Percentiles rank a stretch among this genome's conserved stretches.
Evolutionary conservation across 1,284 basidiomycete species (phyloP).

Genomic region (Laetiporus sulphureus): DNA sequence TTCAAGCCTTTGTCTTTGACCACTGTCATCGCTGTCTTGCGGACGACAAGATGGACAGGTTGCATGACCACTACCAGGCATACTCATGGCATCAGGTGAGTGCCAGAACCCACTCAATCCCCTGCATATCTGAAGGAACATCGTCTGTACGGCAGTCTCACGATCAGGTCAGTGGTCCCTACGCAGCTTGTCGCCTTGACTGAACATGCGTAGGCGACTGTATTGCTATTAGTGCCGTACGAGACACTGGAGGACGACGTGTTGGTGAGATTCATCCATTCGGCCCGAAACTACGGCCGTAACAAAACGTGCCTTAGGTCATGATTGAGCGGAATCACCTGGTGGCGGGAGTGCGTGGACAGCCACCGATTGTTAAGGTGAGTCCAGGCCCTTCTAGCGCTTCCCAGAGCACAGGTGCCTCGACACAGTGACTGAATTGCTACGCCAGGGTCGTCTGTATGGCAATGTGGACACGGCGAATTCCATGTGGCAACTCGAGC

Average conservation of each 20-base stretch:
- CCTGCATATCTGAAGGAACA: too few species aligned
- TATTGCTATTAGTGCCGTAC: conserved; percentile 66
- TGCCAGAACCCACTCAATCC: conserved; percentile 3
- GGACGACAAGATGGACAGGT: conserved; percentile 23
- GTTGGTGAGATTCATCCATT: conserved; percentile 35
- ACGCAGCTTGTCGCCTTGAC: conserved; percentile 1
- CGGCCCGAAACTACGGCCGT: neutral
- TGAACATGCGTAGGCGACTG: conserved; percentile 51
- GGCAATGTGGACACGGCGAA: conserved; percentile 52
- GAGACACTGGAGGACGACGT: conserved; percentile 65
- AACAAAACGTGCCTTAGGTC: conserved; percentile 37
- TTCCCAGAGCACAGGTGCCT: too few species aligned
- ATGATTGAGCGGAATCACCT: conserved; percentile 63
- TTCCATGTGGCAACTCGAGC: conserved; percentile 73
- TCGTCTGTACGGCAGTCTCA: conserved; percentile 27
- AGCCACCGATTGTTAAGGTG: conserved; percentile 66
- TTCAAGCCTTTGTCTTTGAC: conserved; percentile 5
- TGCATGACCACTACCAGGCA: conserved; percentile 28
- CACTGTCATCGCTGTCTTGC: conserved; percentile 3
- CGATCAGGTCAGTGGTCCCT: conserved; percentile 30
- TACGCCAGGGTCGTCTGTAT: conserved; percentile 65
- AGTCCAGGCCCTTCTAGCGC: too few species aligned
- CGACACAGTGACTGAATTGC: too few species aligned
- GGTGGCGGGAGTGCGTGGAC: conserved; percentile 62
- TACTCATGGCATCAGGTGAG: conserved; percentile 42